Conservation (phyloP, 2,329 filamentous ascomycete species). For the Phialophora macrospora region DNA sequence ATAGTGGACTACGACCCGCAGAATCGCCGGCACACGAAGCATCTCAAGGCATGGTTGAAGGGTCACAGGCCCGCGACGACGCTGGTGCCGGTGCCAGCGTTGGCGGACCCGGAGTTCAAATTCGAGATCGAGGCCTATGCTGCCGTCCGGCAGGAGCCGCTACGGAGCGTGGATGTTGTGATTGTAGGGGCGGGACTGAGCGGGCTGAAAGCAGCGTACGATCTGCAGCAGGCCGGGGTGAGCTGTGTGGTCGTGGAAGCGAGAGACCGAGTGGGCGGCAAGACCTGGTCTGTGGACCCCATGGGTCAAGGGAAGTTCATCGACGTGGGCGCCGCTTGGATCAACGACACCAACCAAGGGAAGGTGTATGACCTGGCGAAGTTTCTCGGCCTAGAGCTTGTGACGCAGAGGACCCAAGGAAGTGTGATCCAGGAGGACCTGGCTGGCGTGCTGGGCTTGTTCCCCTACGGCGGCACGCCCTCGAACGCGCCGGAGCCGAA, state of each 20-base stretch:
- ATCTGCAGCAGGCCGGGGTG: conserved; percentile 42
- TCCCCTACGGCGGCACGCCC: conserved; percentile 36
- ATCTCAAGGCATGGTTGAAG: conserved; percentile 47
- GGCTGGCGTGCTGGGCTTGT: conserved; percentile 31
- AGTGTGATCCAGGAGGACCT: conserved; percentile 51
- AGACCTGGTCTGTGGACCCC: conserved; percentile 44
- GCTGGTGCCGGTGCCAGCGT: conserved; percentile 49
- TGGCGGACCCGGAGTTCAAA: conserved; percentile 49
- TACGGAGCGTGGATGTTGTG: conserved; percentile 45
- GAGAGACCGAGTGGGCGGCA: conserved; percentile 52
- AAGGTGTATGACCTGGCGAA: conserved; percentile 48
- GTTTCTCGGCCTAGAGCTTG: conserved; percentile 48
- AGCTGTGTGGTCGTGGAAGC: conserved; percentile 50
- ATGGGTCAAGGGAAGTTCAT: conserved; percentile 42
- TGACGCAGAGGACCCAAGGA: conserved; percentile 57
- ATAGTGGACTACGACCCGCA: conserved; percentile 53
- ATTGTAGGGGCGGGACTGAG: conserved; percentile 50
- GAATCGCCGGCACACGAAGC: conserved; percentile 46
- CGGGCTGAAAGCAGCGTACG: conserved; percentile 46
- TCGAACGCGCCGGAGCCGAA: conserved; percentile 23
- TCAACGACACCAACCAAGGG: conserved; percentile 62
- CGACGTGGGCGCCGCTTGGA: conserved; percentile 65
- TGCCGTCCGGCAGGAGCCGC: conserved; percentile 61
- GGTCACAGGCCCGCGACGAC: conserved; percentile 52
- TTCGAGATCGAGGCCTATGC: conserved; percentile 59